Base-by-base conservation (phyloP, 768 basidiomycete species). In the Glaciozyma martinii region DNA sequence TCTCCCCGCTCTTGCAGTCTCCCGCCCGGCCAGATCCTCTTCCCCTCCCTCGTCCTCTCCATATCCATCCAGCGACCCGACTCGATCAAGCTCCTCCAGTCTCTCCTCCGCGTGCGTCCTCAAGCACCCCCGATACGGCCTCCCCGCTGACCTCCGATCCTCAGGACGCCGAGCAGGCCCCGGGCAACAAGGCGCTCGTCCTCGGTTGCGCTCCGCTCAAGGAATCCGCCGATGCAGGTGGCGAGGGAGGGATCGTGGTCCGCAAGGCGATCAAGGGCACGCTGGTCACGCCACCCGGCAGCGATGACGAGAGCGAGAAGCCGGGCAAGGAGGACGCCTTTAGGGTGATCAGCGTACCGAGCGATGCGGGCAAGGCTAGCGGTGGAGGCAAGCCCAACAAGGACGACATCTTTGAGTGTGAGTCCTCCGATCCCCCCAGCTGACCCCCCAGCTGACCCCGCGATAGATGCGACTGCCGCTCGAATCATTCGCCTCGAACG, bases 401-500 rank as follows among this genome's bases (percentile, higher is more conserved):
- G 29, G 64, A 55, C 32, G 65, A 66, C 40, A 37, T 67, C 23
- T 71, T 65, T 42, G 66, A 71, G 25, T 63, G 70, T 66, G 49
- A 49, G 66, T 43, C 42, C 23, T 4, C 54, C 19, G 16, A 12
- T 40, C 42, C 10, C 13, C n/a, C 18, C 54, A 29, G 12, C 46
- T 18, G 27, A n/a, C n/a, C n/a, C 27, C 7, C 5, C 27, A 5
- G 25, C 43, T 40, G 23, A n/a, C 54, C 44, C 47, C 52, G 6
- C 23, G 5, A 25, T 42, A 69, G 68, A 63, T 52, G 68, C 60
- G 5, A 50, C 59, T 52, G 65, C 65, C 25, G 66, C 65, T 1
- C 71, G 71, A 12, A 67, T 71, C 63, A 52, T 65, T 21, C 70
- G 70, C 25, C 63, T 73, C 55, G 72, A 71, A 25, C 60, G 67